Evolutionary conservation across 306 rosid species (phyloP), one percentile per base, ranked within the genome.

Genomic region (Astragalus membranaceus): DNA sequence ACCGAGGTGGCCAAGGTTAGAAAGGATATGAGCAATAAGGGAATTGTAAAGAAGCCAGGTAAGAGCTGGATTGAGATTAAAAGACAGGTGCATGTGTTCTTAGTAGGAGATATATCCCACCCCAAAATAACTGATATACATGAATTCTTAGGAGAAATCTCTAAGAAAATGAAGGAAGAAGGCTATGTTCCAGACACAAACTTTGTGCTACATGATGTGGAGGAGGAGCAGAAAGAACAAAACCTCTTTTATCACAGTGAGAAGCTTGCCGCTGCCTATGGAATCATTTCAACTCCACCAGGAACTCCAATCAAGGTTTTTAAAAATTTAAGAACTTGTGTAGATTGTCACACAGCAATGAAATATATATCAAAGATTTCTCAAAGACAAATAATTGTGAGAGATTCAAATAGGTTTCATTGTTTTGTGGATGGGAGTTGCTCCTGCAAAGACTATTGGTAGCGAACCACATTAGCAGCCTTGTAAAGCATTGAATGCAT

Each of bases 351-450:
- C 67, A 87, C 54, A 8, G 87, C 87, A 3, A 83, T 87, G 65
- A 85, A 89, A 62, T 85, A 67, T 67, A 83, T 81, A 60, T 85
- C 88, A 5, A 83, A 79, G 74, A 83, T 80, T 65, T 75, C 71
- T 9, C 35, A 67, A 32, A 87, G 87, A 46, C 83, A 76, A 82
- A 79, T 87, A 41, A 58, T 78, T 7, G 76, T 87, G 46, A 75
- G 88, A 82, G 88, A 87, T 75, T 89, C 90, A 62, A 87, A 83
- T 81, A 76, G 92, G 53, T 87, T 89, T 76, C 92, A 89, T 75
- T 87, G 82, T 80, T 89, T 87, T 80, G 83, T 83, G 76, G 64
- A 53, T 57, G 88, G 85, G 55, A 79, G 62, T 1, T 87, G 87
- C 83, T 85, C 88, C 15, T 87, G 90, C 74, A 64, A 66, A 26